These are phyloP conservation scores for Diplodia corticola DNA, from an alignment of 2,329 filamentous ascomycete genomes.

Conservation along the genomic window DNA sequence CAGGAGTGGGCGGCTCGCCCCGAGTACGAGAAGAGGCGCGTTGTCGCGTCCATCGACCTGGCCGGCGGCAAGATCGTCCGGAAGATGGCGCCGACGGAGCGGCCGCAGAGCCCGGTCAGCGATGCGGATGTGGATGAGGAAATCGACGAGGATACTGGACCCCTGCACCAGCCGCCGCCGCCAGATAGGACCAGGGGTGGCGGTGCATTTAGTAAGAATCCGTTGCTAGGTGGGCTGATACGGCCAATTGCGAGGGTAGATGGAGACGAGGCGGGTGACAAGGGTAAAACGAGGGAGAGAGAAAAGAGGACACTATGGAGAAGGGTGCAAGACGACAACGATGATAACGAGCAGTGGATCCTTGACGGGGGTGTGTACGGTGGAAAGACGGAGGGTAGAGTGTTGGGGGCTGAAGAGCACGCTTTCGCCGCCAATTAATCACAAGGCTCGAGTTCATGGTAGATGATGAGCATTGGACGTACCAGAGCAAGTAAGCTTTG, in stretches of 20 bases:
- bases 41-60: slow-evolving; percentile 83
- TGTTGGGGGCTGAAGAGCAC: slow-evolving; percentile 6
- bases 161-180: slow-evolving; percentile 15
- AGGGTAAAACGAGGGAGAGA: slow-evolving; percentile 35
- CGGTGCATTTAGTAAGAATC: slow-evolving; percentile 66
- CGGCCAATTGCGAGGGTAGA: slow-evolving; percentile 55
- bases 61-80: slow-evolving; percentile 74
- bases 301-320: slow-evolving; percentile 49
- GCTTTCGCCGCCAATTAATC: neutral
- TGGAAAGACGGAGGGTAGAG: slow-evolving; percentile 27
- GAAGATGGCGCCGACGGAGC: slow-evolving; percentile 62
- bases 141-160: slow-evolving; percentile 20
- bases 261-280: slow-evolving; percentile 51
- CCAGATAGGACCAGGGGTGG: slow-evolving; percentile 35
- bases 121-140: slow-evolving; percentile 53
- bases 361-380: slow-evolving; percentile 54
- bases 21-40: slow-evolving; percentile 84
- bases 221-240: slow-evolving; percentile 65
- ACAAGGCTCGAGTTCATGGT: neutral
- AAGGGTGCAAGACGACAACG: slow-evolving; percentile 54
- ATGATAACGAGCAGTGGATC: slow-evolving; percentile 57
- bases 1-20: slow-evolving; percentile 83
- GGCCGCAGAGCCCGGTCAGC: slow-evolving; percentile 55
- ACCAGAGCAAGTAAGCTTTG: neutral
- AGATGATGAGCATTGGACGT: neutral